Conservation (phyloP, 1,284 basidiomycete genomes). For the Bjerkandera adusta region DNA sequence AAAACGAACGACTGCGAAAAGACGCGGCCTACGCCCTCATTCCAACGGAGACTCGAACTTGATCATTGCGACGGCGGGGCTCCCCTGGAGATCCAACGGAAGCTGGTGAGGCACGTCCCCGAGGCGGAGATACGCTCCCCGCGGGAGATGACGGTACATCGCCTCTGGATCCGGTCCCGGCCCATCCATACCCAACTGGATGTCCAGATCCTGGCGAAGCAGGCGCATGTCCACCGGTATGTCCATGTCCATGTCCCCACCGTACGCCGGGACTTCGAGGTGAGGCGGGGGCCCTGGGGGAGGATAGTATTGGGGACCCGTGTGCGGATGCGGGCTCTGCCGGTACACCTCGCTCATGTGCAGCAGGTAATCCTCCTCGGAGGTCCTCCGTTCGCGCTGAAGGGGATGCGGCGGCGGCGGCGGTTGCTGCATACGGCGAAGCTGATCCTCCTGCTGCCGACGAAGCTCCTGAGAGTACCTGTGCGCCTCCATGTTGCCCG, state of each 20-base stretch:
- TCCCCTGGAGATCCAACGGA: slow-evolving; percentile 11
- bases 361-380: slow-evolving; percentile 33
- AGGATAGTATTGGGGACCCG: slow-evolving; percentile 9
- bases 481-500: neutral
- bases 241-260: slow-evolving; percentile 17
- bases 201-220: slow-evolving; percentile 12
- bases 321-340: slow-evolving; percentile 1
- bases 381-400: slow-evolving; percentile 27
- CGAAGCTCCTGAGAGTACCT: slow-evolving; percentile 42
- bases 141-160: slow-evolving; percentile 3
- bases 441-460: slow-evolving; percentile 41
- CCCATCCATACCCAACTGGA: slow-evolving; percentile 16
- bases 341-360: slow-evolving; percentile 18
- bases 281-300: neutral
- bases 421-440: slow-evolving; percentile 25
- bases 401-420: slow-evolving; percentile 21
- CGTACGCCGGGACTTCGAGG: slow-evolving; percentile 13
- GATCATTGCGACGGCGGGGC: slow-evolving; percentile 18
- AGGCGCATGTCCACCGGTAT: slow-evolving; percentile 9
- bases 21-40: slow-evolving; percentile 21
- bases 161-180: neutral
- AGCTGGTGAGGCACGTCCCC: slow-evolving; percentile 6
- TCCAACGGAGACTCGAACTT: slow-evolving; percentile 25
- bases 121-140: slow-evolving; percentile 1
- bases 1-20: neutral